Evolutionary conservation across 78 protist species (phyloP).

Genomic region (slime mould (Dictyostelium discoideum)): DNA sequence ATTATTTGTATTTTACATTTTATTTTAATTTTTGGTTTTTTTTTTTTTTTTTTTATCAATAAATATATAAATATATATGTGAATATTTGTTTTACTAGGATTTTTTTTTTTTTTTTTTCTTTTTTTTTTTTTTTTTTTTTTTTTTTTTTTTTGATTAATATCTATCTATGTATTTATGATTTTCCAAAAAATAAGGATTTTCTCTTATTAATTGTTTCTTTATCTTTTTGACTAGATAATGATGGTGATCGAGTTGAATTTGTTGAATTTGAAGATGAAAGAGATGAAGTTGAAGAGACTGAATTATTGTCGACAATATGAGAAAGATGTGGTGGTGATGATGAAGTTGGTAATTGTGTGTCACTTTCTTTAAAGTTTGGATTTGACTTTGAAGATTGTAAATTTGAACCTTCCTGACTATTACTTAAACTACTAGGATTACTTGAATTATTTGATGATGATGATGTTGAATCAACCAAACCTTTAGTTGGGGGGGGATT

Average conservation of each 20-base stretch:
- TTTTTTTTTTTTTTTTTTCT: no score
- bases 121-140: no score
- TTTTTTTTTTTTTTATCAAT: no score
- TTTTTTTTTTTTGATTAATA: no score
- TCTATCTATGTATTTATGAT: neutral
- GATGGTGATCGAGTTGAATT: slow-evolving; percentile 10
- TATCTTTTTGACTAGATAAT: neutral
- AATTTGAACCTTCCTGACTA: neutral
- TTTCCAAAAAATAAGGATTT: neutral
- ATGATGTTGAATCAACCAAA: neutral
- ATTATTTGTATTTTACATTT: neutral
- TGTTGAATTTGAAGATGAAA: slow-evolving; percentile 2
- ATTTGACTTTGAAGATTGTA: neutral
- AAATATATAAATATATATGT: neutral
- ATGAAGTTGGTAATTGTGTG: neutral
- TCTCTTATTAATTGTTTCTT: slow-evolving; percentile 3
- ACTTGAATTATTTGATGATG: neutral
- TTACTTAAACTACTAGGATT: slow-evolving; percentile 21
- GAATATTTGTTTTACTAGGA: neutral
- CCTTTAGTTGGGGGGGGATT: neutral
- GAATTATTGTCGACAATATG: neutral
- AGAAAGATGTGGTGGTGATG: neutral
- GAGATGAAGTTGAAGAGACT: slow-evolving; percentile 1
- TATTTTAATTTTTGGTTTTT: no score
- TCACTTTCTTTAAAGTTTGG: neutral